Conservation (phyloP, 2,329 filamentous ascomycete species). For the Elsinoe arachidis region DNA sequence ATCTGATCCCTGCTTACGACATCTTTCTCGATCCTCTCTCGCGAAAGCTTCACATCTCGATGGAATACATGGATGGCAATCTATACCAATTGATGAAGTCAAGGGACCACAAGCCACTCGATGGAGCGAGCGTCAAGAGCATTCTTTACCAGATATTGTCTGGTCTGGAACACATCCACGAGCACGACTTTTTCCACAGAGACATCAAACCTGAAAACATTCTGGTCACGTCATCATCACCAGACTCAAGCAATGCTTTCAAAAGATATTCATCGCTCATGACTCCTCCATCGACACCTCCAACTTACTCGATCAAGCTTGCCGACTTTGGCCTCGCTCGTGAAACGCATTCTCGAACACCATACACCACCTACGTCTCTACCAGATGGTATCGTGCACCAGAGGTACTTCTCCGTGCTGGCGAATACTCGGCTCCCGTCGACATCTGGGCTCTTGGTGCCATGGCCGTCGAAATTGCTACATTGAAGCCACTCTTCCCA, state of each 20-base stretch:
- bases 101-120: slow-evolving; percentile 86
- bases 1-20: slow-evolving; percentile 93
- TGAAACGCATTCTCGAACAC: slow-evolving; percentile 91
- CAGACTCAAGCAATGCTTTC: slow-evolving; percentile 77
- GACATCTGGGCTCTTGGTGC: slow-evolving; percentile 98
- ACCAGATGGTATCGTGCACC: slow-evolving; percentile 93
- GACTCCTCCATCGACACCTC: slow-evolving; percentile 89
- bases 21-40: slow-evolving; percentile 95
- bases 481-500: slow-evolving; percentile 90
- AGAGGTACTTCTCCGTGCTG: slow-evolving; percentile 84
- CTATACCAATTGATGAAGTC: slow-evolving; percentile 99
- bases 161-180: slow-evolving; percentile 93
- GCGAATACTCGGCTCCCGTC: slow-evolving; percentile 93
- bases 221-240: slow-evolving; percentile 80
- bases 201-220: slow-evolving; percentile 99
- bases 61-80: slow-evolving; percentile 99
- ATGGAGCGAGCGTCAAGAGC: slow-evolving; percentile 89
- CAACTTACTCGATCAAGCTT: slow-evolving; percentile 93
- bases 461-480: slow-evolving; percentile 97
- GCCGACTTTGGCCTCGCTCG: slow-evolving; percentile 96
- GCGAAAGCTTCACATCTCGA: slow-evolving; percentile 93
- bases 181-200: slow-evolving; percentile 94
- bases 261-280: slow-evolving; percentile 87
- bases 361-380: slow-evolving; percentile 97
- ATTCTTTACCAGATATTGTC: slow-evolving; percentile 96